These are phyloP conservation scores for Pythium vanterpoolii DNA, from an alignment of 352 stramenopile genomes.

Conservation along the genomic window DNA sequence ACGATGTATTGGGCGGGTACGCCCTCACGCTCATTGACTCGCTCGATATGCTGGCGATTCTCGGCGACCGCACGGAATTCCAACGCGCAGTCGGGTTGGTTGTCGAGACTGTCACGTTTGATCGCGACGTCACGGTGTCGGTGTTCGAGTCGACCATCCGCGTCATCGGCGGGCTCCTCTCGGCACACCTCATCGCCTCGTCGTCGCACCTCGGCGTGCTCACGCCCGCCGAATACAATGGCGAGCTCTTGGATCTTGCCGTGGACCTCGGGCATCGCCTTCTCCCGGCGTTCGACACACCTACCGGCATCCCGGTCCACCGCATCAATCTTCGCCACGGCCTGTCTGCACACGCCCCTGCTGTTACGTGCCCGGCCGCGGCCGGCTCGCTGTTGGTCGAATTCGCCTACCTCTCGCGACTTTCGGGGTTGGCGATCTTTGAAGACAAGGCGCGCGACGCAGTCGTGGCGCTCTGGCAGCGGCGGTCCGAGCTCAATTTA, in stretches of 20 bases:
- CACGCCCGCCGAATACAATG: conserved; percentile 81
- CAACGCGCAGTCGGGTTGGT: conserved; percentile 61
- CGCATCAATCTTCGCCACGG: conserved; percentile 92
- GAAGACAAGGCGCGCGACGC: conserved; percentile 57
- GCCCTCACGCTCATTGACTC: conserved; percentile 87
- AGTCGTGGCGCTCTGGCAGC: conserved; percentile 72
- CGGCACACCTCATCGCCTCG: conserved; percentile 85
- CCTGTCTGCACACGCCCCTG: conserved; percentile 66
- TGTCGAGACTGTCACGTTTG: conserved; percentile 60
- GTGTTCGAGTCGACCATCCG: conserved; percentile 94
- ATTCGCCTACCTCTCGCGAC: conserved; percentile 93
- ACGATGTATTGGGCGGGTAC: conserved; percentile 82
- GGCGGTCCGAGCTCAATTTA: conserved; percentile 84
- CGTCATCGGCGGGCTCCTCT: conserved; percentile 89
- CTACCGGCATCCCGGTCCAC: conserved; percentile 94
- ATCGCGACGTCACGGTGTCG: conserved; percentile 88
- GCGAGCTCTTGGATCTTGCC: conserved; percentile 92
- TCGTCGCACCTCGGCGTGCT: conserved; percentile 51
- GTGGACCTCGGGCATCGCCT: conserved; percentile 94
- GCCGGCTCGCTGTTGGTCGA: conserved; percentile 96
- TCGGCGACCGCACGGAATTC: conserved; percentile 84
- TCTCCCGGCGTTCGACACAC: conserved; percentile 96
- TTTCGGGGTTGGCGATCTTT: conserved; percentile 55
- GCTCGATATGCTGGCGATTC: conserved; percentile 85
- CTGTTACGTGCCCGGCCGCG: conserved; percentile 93